Base-by-base conservation (phyloP, 208 protist genomes). In the Polymyxa betae region DNA sequence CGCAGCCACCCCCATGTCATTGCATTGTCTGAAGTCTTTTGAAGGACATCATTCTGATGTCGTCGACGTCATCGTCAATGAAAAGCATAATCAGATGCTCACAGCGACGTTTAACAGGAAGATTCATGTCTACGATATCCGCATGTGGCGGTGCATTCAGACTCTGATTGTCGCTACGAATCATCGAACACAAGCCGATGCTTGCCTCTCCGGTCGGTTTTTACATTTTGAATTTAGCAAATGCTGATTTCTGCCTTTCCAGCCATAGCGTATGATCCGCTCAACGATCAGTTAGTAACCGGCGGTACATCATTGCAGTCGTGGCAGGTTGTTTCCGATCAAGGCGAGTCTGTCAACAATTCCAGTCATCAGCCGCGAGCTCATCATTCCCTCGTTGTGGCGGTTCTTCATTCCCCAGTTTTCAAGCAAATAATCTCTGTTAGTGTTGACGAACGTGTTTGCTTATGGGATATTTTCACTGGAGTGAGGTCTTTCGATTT, bases 51-150 rank as follows among this genome's bases (percentile, higher is more conserved):
- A 82, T n/a, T 43, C 40, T 5, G 72, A n/a, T n/a, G 72, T 82
- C n/a, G 40, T 82, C 72, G 72, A 82, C 72, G 40, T 82, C 16
- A 35, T 82, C n/a, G 35, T 82, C 16, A 82, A 82, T 35, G 72
- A 82, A 43, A 5, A 35, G 16, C 72, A 82, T 82, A 82, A 82
- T 43, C 72, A 82, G 72, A 45, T 82, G 72, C 5, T 82, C n/a
- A 82, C 72, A 5, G 72, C 72, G 16, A 82, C 72, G 72, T 20
- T 35, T 5, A n/a, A 82, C 72, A 5, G 72, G 35, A 82, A 82
- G 72, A 82, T 82, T n/a, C 5, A 82, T n/a, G 72, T 82, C 16
- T 82, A 82, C 72, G 72, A 82, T n/a, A 82, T 82, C 16, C 5
- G 72, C 5, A 82, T 43, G 35, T 82, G 72, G 72, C n/a, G 12